Evolutionary conservation across 2,329 filamentous ascomycete species (phyloP), one percentile per base, ranked within the genome.

Genomic region (Leptographium lundbergii): DNA sequence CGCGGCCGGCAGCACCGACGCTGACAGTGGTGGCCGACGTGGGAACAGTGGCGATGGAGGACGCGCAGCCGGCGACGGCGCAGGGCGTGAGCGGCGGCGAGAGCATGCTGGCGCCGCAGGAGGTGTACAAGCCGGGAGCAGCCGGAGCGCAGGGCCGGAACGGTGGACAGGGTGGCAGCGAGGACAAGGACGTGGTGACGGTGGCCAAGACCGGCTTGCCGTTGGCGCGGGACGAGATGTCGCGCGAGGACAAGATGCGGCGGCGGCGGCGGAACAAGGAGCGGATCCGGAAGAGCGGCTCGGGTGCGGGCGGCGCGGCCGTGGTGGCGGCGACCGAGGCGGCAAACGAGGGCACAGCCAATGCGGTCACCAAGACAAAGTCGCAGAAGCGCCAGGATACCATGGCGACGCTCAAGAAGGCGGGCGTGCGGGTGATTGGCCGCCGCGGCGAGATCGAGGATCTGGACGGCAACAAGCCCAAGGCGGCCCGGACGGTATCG

Each of bases 21-120:
- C 82, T 99, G 63, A 91, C 89, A 51, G 88, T 96, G 59, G 87
- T 96, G 39, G 81, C 89, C 29, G 92, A 97, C 72, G 89, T 94
- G 4, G 89, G 91, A n/a, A 90, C 89, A 4, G 86, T 97, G 64
- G 81, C 82, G 65, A 95, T 97, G 88, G 94, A 99, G 75, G 94
- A 99, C 69, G 92, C 91, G 1, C 87, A 95, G 66, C 92, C 94
- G 9, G 86, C 87, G 19, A 89, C 87, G 0, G 88, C 88, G 51
- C 85, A 86, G 67, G 89, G 87, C 50, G 82, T 91, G 60, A 78
- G 79, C 17, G 83, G 83, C 58, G 81, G 79, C 53, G 77, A 82
- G 63, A 88, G 86, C 67, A 87, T 87, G 76, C 81, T 99, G 61
- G 94, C 94, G 53, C 94, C 94, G 3, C 94, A 97, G 69, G 94